Evolutionary conservation across 2,329 filamentous ascomycete species (phyloP).

Genomic region (Cryphonectria naterciae): DNA sequence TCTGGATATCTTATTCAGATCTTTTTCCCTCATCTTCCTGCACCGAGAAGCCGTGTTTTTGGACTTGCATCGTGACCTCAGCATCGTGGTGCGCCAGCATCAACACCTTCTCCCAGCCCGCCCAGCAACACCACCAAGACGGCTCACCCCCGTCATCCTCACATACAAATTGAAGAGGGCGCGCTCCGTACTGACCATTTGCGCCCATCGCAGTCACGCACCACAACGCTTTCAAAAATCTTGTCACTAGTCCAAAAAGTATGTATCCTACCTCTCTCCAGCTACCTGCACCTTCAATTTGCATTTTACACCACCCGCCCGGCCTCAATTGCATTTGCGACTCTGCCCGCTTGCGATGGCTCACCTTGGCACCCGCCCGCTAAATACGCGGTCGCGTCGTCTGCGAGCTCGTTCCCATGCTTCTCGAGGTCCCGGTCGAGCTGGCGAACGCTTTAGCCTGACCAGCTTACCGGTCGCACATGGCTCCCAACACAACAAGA

Average conservation of each 20-base stretch:
- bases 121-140: constrained; percentile 29
- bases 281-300: constrained; percentile 42
- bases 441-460: constrained; percentile 15
- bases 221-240: constrained; percentile 29
- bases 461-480: neutral
- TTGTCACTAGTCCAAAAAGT: constrained; percentile 39
- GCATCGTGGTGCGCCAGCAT: constrained; percentile 28
- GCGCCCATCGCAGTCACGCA: constrained; percentile 36
- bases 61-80: constrained; percentile 12
- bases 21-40: constrained; percentile 19
- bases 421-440: constrained; percentile 13
- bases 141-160: constrained; percentile 12
- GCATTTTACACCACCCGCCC: constrained; percentile 38
- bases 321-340: constrained; percentile 47
- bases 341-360: constrained; percentile 21
- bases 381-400: constrained; percentile 18
- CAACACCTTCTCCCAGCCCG: constrained; percentile 27
- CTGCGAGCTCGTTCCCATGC: constrained; percentile 13
- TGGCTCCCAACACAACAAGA: neutral
- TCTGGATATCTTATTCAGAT: constrained; percentile 12
- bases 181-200: constrained; percentile 22
- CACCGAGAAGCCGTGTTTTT: constrained; percentile 19
- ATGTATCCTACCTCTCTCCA: constrained; percentile 37
- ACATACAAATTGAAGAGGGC: neutral
- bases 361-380: constrained; percentile 17